Base-by-base conservation (phyloP, 1,284 basidiomycete genomes). In the Cryptococcus sp. region DNA sequence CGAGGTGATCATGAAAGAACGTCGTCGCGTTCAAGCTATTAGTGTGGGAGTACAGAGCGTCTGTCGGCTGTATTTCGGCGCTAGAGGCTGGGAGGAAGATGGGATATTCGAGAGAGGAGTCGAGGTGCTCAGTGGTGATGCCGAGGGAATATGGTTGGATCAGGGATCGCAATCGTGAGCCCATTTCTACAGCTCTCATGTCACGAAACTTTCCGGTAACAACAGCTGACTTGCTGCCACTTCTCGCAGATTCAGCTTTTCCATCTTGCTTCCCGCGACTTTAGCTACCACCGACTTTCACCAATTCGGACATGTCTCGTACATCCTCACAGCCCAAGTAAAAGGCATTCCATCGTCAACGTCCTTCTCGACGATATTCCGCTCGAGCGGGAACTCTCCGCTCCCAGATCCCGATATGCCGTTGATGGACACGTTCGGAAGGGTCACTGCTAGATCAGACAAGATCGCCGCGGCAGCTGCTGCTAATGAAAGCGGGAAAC, bases 1-100 rank as follows among this genome's bases (percentile, higher is more conserved):
- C 23, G 76, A 77, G 49, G 71, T 79, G 5, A 67, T 65, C 39
- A 78, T 78, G 76, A 71, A 73, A 52, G 75, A 79, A 48, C 64
- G 75, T 3, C 46, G 69, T 19, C 55, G 72, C 25, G 71, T 70
- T 17, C 66, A 71, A 52, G 67, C 70, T 1, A 77, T 79, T 54
- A 64, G 66, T 10, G 72, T 79, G 3, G 72, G 71, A n/a, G 66
- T 77, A 39, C 72, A 76, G 59, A 65, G 66, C 35, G 72, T 75
- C 7, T 68, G 66, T 39, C 61, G 60, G 23, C 23, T 77, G 42
- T 57, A 72, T 48, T 71, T 77, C 69, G 70, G 71, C 3, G 41
- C 48, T 15, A 56, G 75, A 19, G 69, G 67, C 1, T 77, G 75
- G 75, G 75, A 77, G 51, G 73, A 76, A 23, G 75, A 77, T 50